phyloP scores from a whole-genome alignment of 495 filamentous ascomycete species.

The Echria macrotheca region DNA sequence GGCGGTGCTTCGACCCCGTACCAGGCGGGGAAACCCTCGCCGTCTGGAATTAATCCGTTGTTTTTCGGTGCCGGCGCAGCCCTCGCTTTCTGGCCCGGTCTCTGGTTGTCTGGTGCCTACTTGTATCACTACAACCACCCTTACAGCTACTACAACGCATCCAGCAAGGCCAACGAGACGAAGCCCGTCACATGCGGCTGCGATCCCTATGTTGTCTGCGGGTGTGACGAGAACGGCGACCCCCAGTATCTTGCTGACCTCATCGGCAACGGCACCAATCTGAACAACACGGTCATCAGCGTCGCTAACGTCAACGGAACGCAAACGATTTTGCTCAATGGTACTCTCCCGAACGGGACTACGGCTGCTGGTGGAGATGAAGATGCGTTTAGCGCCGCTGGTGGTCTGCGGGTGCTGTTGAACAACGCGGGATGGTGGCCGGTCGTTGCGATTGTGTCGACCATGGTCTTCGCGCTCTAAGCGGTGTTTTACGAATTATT shows the following conservation, averaged over 20 bases:
- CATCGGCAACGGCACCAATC: constrained; percentile 62
- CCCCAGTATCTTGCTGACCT: constrained; percentile 49
- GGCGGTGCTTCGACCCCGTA: constrained; percentile 73
- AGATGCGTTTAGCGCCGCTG: constrained; percentile 31
- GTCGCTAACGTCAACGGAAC: constrained; percentile 71
- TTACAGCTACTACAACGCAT: constrained; percentile 58
- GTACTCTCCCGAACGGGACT: constrained; percentile 80
- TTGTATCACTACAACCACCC: constrained; percentile 59
- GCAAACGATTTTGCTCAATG: constrained; percentile 72
- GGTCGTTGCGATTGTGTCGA: constrained; percentile 48
- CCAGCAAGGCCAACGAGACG: constrained; percentile 55
- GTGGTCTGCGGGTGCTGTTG: constrained; percentile 32
- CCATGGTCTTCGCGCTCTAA: constrained; percentile 44
- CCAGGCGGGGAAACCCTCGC: constrained; percentile 50
- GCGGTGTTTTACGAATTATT: not conserved
- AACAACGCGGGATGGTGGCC: constrained; percentile 57
- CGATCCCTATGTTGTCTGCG: constrained; percentile 62
- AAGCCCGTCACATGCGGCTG: constrained; percentile 73
- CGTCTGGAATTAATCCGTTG: constrained; percentile 54
- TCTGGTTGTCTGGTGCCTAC: constrained; percentile 61
- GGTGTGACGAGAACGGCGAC: constrained; percentile 72
- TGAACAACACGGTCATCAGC: constrained; percentile 59
- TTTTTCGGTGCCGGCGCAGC: constrained; percentile 51
- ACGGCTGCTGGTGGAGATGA: constrained; percentile 56
- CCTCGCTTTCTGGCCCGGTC: constrained; percentile 52